phyloP scores from a whole-genome alignment of 768 basidiomycete genomes.

The Harrya chromipes region DNA sequence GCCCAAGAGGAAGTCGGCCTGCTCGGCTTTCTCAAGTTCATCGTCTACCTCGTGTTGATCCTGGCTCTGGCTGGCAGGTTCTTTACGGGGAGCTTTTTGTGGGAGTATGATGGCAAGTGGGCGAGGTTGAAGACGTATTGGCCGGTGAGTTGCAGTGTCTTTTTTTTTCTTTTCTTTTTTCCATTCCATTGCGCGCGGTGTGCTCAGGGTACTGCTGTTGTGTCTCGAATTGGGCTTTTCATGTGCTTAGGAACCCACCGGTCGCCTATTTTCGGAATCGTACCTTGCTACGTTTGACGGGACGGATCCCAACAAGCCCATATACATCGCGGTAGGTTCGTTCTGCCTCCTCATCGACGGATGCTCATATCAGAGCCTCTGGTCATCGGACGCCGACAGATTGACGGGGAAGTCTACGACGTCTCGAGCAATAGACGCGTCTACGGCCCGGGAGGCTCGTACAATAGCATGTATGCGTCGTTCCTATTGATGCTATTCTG shows the following conservation, averaged over 20 bases:
- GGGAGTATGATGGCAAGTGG: slow-evolving; percentile 77
- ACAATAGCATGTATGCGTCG: slow-evolving; percentile 59
- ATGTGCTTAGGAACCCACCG: slow-evolving; percentile 42
- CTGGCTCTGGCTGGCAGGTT: slow-evolving; percentile 71
- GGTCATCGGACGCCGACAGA: slow-evolving; percentile 39
- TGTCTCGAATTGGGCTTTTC: not conserved
- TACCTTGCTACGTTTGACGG: slow-evolving; percentile 72
- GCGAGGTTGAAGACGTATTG: slow-evolving; percentile 55
- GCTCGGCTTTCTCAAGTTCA: slow-evolving; percentile 65
- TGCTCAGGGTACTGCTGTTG: not conserved
- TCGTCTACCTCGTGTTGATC: slow-evolving; percentile 53
- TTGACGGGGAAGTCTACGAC: slow-evolving; percentile 92
- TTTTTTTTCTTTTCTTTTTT: too few relatives aligned
- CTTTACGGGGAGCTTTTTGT: slow-evolving; percentile 80
- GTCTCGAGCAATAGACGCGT: slow-evolving; percentile 71
- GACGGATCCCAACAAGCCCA: slow-evolving; percentile 53
- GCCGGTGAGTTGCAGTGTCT: slow-evolving; percentile 43
- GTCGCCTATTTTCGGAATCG: slow-evolving; percentile 73
- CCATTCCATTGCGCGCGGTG: too few relatives aligned
- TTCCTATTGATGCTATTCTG: slow-evolving; percentile 7
- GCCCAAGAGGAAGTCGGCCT: slow-evolving; percentile 63
- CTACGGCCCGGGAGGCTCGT: slow-evolving; percentile 89
- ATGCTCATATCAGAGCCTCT: not conserved
- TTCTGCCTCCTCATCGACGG: slow-evolving; percentile 5
- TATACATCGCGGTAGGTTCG: slow-evolving; percentile 77